Evolutionary conservation across 371 early-diverging fungal genomes (phyloP), one percentile per base, ranked within the genome.

Genomic region (Mortierella sp.): DNA sequence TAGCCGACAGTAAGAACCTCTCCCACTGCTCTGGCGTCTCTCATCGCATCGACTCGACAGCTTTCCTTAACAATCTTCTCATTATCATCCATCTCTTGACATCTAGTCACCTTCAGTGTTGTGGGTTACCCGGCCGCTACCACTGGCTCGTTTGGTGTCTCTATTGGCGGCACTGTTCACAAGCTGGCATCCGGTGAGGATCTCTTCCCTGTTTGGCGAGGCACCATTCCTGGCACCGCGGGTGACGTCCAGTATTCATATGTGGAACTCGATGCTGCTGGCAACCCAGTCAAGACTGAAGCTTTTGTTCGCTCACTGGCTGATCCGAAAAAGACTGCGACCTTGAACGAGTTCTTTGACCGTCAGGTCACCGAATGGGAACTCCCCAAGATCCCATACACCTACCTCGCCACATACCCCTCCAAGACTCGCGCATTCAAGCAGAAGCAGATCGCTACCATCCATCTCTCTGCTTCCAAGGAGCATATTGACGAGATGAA

Each of bases 291-390:
- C 49, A 60, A 53, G 31, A 53, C 63, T 13, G 76, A 74, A 50
- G 21, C 60, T 21, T 74, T 74, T 31, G 34, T 28, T 14, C 68
- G 76, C 50, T 48, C 24, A 10, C 45, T 62, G n/a, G 27, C 29
- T 46, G 64, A 67, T 45, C 24, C 14, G 22, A 39, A 57, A 25
- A 28, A 47, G 12, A 48, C 24, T 3, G 14, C 24, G 12, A 85
- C 84, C n/a, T 65, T 81, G 45, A 84, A 87, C 60, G 85, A 87
- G 60, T 87, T 87, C 60, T 87, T 87, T 67, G 80, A 80, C 54
- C 82, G 87, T 19, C 67, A 77, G n/a, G 78, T 68, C 19, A 87
- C 85, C 17, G 67, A 79, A 9, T 78, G 72, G 56, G 60, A 77
- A 25, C 72, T 87, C 0, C 85, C 85, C 43, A 68, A 62, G 21